A percentile compares a stretch with the other conserved stretches of the same genome.
phyloP scores from a whole-genome alignment of 805 yeast species.

The Candida dendrica region DNA sequence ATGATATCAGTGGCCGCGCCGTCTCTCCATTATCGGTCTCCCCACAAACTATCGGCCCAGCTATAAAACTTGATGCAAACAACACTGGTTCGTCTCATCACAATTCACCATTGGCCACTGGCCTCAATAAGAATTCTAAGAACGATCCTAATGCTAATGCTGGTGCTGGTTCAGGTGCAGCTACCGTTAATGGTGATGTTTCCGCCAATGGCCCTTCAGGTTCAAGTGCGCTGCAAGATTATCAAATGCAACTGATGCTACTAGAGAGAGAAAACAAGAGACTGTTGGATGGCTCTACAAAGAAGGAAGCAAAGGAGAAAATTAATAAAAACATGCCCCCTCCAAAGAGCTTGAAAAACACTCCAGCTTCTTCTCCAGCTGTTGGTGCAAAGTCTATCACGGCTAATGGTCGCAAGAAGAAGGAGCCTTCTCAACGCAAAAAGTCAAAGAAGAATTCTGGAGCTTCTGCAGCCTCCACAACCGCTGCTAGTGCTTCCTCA shows the following conservation, averaged over 20 bases:
- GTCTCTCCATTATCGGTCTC: conserved; percentile 8
- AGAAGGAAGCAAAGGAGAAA: conserved; percentile 19
- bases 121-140: conserved; percentile 1
- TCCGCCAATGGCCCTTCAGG: conserved; percentile 12
- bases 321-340: conserved; percentile 17
- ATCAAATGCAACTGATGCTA: conserved; percentile 70
- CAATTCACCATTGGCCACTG: neutral
- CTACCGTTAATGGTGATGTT: neutral
- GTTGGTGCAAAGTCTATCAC: conserved; percentile 7
- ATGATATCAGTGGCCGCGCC: conserved; percentile 4
- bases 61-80: neutral
- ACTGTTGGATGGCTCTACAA: conserved; percentile 48
- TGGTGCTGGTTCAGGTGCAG: conserved; percentile 13
- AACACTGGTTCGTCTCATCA: neutral
- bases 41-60: conserved; percentile 2
- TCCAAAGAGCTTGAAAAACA: conserved; percentile 10
- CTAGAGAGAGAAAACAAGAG: conserved; percentile 72
- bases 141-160: conserved; percentile 10
- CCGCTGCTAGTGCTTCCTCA: conserved; percentile 2
- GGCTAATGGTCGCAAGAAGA: conserved; percentile 13
- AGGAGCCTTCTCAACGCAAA: conserved; percentile 15
- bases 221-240: conserved; percentile 59
- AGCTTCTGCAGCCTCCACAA: no score
- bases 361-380: conserved; percentile 7
- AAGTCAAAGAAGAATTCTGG: conserved; percentile 13